These are phyloP conservation scores for Berberis vulgaris DNA, from an alignment of 164 flowering plant species.

Conservation along the genomic window DNA sequence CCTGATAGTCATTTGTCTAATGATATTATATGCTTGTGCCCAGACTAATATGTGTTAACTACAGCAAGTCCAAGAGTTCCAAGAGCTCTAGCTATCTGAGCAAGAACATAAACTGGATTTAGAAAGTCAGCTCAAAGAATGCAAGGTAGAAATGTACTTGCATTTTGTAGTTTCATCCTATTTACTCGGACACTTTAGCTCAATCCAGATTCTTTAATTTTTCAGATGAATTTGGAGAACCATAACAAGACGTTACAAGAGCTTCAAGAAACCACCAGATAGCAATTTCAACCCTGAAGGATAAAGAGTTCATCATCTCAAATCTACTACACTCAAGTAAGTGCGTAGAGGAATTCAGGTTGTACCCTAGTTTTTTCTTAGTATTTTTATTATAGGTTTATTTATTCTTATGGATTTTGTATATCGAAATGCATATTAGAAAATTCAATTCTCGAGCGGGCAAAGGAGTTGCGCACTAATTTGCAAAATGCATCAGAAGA, in stretches of 20 bases:
- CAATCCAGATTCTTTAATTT: constrained; percentile 2
- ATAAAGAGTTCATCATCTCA: constrained; percentile 62
- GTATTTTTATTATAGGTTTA: too few species aligned
- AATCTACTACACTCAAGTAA: constrained; percentile 28
- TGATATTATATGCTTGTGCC: not conserved
- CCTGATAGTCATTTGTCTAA: not conserved
- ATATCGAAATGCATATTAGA: constrained; percentile 28
- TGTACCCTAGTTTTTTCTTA: too few species aligned
- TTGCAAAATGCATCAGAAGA: constrained; percentile 69
- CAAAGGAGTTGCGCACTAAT: constrained; percentile 54
- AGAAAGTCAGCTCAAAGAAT: constrained; percentile 56
- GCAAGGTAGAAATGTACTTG: constrained; percentile 40
- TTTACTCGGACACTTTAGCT: constrained; percentile 4
- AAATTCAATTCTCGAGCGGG: constrained; percentile 44
- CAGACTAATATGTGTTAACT: not conserved
- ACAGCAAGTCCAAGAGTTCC: constrained; percentile 53
- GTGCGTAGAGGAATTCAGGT: too few species aligned
- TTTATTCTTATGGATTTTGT: too few species aligned
- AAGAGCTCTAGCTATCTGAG: constrained; percentile 53
- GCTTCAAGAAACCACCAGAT: constrained; percentile 48
- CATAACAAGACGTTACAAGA: constrained; percentile 44
- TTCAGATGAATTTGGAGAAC: constrained; percentile 49
- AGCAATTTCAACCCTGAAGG: constrained; percentile 37
- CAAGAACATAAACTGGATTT: constrained; percentile 51
- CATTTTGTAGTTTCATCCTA: not conserved